These are phyloP conservation scores for Metschnikowia similis DNA, from an alignment of 805 yeast species.

Conservation along the genomic window DNA sequence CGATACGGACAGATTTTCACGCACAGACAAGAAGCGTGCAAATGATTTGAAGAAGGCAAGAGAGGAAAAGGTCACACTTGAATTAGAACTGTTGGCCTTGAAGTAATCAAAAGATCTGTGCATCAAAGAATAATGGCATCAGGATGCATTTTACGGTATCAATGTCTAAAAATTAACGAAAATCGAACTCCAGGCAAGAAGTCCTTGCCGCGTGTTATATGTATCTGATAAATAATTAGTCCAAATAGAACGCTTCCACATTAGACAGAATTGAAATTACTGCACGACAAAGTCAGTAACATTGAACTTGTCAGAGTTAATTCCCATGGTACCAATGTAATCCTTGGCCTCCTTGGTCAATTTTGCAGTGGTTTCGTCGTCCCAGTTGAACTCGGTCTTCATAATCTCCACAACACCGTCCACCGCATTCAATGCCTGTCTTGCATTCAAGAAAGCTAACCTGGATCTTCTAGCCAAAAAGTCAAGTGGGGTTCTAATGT, in stretches of 20 bases:
- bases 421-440: slow-evolving; percentile 73
- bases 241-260: neutral
- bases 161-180: neutral
- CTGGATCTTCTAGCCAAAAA: slow-evolving; percentile 91
- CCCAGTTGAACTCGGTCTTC: slow-evolving; percentile 80
- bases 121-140: neutral
- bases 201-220: slow-evolving; percentile 2
- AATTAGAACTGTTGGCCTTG: slow-evolving; percentile 19
- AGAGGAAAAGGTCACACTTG: slow-evolving; percentile 29
- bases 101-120: neutral
- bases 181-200: slow-evolving; percentile 1
- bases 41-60: slow-evolving; percentile 36
- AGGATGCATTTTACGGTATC: neutral
- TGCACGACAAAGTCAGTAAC: slow-evolving; percentile 18
- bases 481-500: slow-evolving; percentile 82
- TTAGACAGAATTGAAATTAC: slow-evolving; percentile 3
- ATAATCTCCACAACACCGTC: slow-evolving; percentile 83
- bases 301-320: slow-evolving; percentile 21
- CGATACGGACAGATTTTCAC: slow-evolving; percentile 15
- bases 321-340: slow-evolving; percentile 63
- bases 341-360: slow-evolving; percentile 50
- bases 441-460: slow-evolving; percentile 85
- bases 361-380: slow-evolving; percentile 48
- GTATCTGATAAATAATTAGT: slow-evolving; percentile 3
- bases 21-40: slow-evolving; percentile 31